These are phyloP conservation scores for Mycena latifolia DNA, from an alignment of 768 basidiomycete species.

Conservation along the genomic window DNA sequence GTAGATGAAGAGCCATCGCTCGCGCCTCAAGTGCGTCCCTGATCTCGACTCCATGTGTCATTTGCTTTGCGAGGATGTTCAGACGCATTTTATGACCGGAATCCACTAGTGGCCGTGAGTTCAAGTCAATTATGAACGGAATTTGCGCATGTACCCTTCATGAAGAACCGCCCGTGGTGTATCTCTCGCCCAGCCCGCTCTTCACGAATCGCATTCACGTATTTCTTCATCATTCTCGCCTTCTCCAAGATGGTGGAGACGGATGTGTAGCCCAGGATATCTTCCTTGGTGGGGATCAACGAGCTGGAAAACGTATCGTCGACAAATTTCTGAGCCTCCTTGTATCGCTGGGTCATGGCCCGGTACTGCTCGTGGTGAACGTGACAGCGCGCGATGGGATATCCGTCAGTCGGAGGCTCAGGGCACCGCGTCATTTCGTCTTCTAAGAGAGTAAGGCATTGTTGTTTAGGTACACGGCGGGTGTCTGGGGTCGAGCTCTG, in stretches of 20 bases:
- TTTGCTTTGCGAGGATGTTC: constrained; percentile 41
- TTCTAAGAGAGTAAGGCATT: constrained; percentile 27
- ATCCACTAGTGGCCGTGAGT: constrained; percentile 38
- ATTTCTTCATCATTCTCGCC: constrained; percentile 39
- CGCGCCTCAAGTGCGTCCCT: constrained; percentile 35
- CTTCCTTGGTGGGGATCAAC: constrained; percentile 36
- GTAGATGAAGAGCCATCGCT: constrained; percentile 32
- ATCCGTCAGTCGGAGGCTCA: constrained; percentile 37
- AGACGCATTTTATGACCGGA: constrained; percentile 45
- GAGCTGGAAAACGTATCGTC: constrained; percentile 32
- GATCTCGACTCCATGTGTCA: constrained; percentile 40
- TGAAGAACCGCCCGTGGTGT: constrained; percentile 47
- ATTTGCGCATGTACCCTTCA: constrained; percentile 42
- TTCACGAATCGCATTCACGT: constrained; percentile 47
- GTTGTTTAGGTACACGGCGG: no score
- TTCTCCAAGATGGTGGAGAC: constrained; percentile 36
- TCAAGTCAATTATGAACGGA: background rate
- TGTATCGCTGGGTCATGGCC: constrained; percentile 41
- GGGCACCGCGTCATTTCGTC: constrained; percentile 44
- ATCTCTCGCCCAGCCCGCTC: constrained; percentile 47
- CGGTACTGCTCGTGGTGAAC: constrained; percentile 43
- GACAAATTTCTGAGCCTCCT: constrained; percentile 42
- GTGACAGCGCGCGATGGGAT: constrained; percentile 36
- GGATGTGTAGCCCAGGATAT: constrained; percentile 32
- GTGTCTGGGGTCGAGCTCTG: no score